A percentile compares a stretch with the other conserved stretches of the same genome.
Evolutionary conservation across 2,329 filamentous ascomycete species (phyloP).

Genomic region (Westerdykella ornata): DNA sequence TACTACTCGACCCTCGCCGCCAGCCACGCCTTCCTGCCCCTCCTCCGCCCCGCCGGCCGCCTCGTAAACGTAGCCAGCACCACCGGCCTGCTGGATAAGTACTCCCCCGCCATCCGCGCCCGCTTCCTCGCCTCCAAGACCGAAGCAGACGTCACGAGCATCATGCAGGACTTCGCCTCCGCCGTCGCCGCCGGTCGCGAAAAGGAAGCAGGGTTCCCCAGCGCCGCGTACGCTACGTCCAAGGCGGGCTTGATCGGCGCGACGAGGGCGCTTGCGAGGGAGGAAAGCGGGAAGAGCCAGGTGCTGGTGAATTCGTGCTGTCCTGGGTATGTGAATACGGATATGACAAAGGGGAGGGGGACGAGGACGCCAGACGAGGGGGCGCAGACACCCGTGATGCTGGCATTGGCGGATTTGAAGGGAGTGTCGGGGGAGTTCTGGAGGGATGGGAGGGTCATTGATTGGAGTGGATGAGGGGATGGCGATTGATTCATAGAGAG

Average conservation of each 20-base stretch:
- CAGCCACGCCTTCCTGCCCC: constrained; percentile 42
- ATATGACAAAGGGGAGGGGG: constrained; percentile 42
- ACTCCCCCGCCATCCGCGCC: constrained; percentile 39
- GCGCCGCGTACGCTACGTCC: constrained; percentile 45
- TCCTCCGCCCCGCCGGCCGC: constrained; percentile 42
- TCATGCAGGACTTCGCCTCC: constrained; percentile 47
- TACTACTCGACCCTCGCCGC: constrained; percentile 48
- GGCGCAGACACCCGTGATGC: constrained; percentile 40
- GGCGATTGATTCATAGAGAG: no score
- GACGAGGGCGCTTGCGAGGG: constrained; percentile 35
- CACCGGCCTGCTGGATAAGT: constrained; percentile 43
- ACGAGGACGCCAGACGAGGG: constrained; percentile 41
- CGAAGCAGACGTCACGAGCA: constrained; percentile 40
- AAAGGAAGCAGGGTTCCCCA: constrained; percentile 45
- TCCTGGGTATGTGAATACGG: constrained; percentile 44
- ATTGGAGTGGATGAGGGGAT: constrained; percentile 25
- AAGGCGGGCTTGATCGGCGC: constrained; percentile 43
- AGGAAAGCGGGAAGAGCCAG: constrained; percentile 27
- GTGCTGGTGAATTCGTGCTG: constrained; percentile 39
- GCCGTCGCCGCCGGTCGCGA: constrained; percentile 44
- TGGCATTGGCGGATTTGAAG: constrained; percentile 39
- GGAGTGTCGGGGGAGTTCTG: constrained; percentile 37
- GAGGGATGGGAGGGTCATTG: constrained; percentile 32
- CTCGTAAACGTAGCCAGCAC: constrained; percentile 46
- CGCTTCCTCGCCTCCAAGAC: constrained; percentile 40